Evolutionary conservation across 345 rosid genomes (phyloP).

Genomic region (Salix suchowensis): DNA sequence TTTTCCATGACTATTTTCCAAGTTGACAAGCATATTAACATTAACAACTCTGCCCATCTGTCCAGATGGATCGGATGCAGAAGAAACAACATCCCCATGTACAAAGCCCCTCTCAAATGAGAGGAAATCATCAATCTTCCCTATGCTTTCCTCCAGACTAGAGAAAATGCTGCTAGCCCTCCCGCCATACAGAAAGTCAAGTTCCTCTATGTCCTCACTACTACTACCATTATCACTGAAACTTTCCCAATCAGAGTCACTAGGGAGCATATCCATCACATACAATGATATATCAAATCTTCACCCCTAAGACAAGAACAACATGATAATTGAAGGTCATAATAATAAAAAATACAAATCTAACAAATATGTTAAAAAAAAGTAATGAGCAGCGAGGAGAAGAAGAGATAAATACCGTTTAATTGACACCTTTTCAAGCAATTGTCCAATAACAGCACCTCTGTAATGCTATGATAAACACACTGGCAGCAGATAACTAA

Average conservation of each 20-base stretch:
- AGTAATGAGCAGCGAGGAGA: not conserved
- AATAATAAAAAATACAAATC: not conserved
- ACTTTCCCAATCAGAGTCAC: constrained; percentile 89
- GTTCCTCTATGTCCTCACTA: constrained; percentile 70
- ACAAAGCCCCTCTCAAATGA: constrained; percentile 71
- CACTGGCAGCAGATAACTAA: not conserved
- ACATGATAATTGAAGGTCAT: not conserved
- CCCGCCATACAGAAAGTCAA: constrained; percentile 49
- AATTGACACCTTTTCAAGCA: not conserved
- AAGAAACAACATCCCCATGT: constrained; percentile 72
- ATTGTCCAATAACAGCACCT: not conserved
- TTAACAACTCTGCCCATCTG: constrained; percentile 74
- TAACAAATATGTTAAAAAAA: not conserved
- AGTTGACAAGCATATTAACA: constrained; percentile 49
- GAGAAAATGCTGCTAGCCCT: constrained; percentile 66
- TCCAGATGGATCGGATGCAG: constrained; percentile 55
- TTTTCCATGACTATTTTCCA: constrained; percentile 61
- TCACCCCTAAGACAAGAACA: constrained; percentile 7
- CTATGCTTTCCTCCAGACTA: constrained; percentile 74
- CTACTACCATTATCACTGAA: constrained; percentile 65
- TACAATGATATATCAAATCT: constrained; percentile 19
- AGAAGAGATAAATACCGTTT: not conserved
- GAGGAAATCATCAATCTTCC: constrained; percentile 84
- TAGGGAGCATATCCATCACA: constrained; percentile 55
- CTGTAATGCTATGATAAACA: not conserved